Conservation (phyloP, 2,329 filamentous ascomycete species). For the Achaetomium macrosporum region DNA sequence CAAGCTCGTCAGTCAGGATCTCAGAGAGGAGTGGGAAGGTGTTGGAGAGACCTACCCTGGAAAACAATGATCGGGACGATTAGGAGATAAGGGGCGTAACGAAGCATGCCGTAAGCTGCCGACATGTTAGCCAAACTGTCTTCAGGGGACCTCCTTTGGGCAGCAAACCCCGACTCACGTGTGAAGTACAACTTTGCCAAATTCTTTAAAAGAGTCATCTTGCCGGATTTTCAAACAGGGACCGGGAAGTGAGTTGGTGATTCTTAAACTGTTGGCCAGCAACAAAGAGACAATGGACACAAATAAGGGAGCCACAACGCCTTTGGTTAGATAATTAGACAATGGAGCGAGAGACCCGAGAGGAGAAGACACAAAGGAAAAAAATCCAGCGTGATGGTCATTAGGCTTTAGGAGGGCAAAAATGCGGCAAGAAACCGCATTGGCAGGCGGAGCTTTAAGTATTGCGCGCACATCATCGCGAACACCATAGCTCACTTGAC, state of each 20-base stretch:
- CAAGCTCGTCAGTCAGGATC: conserved; percentile 1
- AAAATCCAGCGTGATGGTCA: not conserved
- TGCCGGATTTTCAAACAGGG: not conserved
- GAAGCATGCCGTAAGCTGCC: conserved; percentile 6
- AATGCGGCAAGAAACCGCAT: not conserved
- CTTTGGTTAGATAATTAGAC: not conserved
- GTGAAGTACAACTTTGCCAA: conserved; percentile 16
- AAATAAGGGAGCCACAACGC: conserved; percentile 6
- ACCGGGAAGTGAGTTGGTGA: not conserved
- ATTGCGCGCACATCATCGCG: not conserved
- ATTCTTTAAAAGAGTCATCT: conserved; percentile 13
- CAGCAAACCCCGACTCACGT: conserved; percentile 6
- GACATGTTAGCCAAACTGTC: conserved; percentile 1
- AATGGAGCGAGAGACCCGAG: not conserved
- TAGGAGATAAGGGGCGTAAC: conserved; percentile 15
- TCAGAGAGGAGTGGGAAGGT: not conserved
- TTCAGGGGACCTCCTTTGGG: not conserved
- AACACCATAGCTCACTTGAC: not conserved
- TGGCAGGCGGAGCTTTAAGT: not conserved
- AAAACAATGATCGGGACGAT: conserved; percentile 24
- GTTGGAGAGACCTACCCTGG: conserved; percentile 5
- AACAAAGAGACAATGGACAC: conserved; percentile 12
- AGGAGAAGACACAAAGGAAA: not conserved
- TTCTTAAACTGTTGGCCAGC: conserved; percentile 16
- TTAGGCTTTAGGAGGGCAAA: not conserved